phyloP scores from a whole-genome alignment of 1,284 basidiomycete species.

The Ceratobasidium sp. region DNA sequence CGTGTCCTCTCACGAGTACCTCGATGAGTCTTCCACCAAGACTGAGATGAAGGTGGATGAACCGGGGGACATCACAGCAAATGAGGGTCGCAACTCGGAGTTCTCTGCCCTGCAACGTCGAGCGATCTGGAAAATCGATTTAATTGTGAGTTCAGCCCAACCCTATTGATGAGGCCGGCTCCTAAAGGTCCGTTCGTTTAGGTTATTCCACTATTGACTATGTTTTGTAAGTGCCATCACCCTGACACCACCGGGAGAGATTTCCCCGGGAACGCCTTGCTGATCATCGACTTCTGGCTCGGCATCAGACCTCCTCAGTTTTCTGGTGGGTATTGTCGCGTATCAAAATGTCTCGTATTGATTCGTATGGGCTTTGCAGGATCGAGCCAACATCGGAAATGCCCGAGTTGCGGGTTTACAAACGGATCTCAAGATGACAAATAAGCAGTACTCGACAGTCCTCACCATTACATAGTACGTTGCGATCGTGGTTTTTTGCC shows the following conservation, averaged over 20 bases:
- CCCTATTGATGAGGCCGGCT: neutral
- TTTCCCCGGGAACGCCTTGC: neutral
- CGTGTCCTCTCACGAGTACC: slow-evolving; percentile 26
- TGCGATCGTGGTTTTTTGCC: slow-evolving; percentile 23
- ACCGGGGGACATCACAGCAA: neutral
- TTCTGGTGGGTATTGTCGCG: slow-evolving; percentile 26
- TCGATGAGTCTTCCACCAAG: slow-evolving; percentile 36
- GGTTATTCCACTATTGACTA: slow-evolving; percentile 40
- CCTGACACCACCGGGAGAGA: neutral
- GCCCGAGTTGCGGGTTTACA: slow-evolving; percentile 71
- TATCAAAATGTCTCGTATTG: neutral
- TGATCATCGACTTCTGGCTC: slow-evolving; percentile 1
- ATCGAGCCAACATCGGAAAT: slow-evolving; percentile 64
- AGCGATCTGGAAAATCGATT: slow-evolving; percentile 35
- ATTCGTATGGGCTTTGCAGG: neutral
- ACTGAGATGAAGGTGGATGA: slow-evolving; percentile 5
- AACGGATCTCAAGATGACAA: slow-evolving; percentile 65
- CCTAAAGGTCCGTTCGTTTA: slow-evolving; percentile 8
- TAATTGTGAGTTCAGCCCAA: slow-evolving; percentile 37
- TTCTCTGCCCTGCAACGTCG: slow-evolving; percentile 38
- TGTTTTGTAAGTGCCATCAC: slow-evolving; percentile 39
- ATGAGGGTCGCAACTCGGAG: slow-evolving; percentile 22
- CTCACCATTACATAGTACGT: slow-evolving; percentile 67
- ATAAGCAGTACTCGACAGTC: slow-evolving; percentile 66
- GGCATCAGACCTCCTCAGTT: slow-evolving; percentile 39